Base-by-base conservation (phyloP, 129 eudicot genomes). In the Gnaphalium uliginosum region DNA sequence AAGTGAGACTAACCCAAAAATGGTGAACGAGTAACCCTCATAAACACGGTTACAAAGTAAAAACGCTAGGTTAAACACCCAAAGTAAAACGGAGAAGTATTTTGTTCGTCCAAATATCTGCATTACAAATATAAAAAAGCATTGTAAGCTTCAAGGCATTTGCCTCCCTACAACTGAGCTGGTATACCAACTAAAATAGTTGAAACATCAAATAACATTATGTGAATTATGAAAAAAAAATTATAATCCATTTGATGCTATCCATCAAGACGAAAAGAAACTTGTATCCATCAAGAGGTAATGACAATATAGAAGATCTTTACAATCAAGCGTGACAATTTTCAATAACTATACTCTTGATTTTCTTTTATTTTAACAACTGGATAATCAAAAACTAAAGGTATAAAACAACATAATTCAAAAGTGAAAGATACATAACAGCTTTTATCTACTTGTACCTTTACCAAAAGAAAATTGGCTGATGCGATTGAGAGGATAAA, bases 31-130 rank as follows among this genome's bases (percentile, higher is more conserved):
- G 79, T 90, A 94, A 78, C 97, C 99, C 71, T 81, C 93, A 46
- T 90, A 91, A 60, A 94, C 74, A 69, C 99, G 97, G 78, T 91
- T 94, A 79, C 88, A 84, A 63, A 94, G 76, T 65, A 94, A 93
- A 83, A 89, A 85, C 10, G 88, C 68, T 62, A 94, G 63, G 79
- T 90, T 94, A 69, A 89, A 91, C 57, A 78, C 76, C 99, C 99
- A 94, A 65, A 94, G 88, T 78, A 83, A 57, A 84, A 73, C 46
- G 33, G 85, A 75, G 75, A 94, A 90, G 86, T 85, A 85, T 76
- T 87, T 90, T 76, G 81, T 84, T 64, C 87, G 81, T 78, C 93
- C 98, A 75, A 84, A 84, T 66, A 88, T 84, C 98, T 94, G 89
- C 84, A 86, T 33, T 66, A 69, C 33, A 86, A 65, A 79, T n/a